Evolutionary conservation across 2,329 filamentous ascomycete species (phyloP).

Genomic region (Hirsutella thompsonii): DNA sequence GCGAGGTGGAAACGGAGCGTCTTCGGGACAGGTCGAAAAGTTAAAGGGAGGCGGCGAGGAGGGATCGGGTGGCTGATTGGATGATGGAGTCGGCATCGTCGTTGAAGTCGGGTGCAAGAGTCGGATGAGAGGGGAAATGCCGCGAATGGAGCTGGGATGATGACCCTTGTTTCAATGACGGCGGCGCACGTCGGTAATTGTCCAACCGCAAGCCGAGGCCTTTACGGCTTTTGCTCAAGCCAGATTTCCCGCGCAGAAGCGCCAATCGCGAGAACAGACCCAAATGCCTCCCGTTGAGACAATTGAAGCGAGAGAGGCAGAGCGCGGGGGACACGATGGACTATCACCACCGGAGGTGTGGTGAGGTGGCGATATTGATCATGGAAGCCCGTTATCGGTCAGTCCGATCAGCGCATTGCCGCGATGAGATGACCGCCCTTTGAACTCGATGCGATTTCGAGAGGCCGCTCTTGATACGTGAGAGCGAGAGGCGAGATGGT

Average conservation of each 20-base stretch:
- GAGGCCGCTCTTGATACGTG: too few relatives aligned
- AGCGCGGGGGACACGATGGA: neutral
- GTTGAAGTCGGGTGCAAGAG: neutral
- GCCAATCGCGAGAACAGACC: neutral
- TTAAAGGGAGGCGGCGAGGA: conserved; percentile 22
- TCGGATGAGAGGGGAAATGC: neutral
- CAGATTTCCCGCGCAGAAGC: neutral
- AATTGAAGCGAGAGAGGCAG: too few relatives aligned
- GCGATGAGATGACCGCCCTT: too few relatives aligned
- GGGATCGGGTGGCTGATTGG: conserved; percentile 24
- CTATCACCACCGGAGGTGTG: neutral
- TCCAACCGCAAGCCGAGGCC: too few relatives aligned
- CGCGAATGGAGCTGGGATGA: neutral
- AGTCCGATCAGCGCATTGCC: conserved; percentile 3
- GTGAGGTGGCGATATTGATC: conserved; percentile 1
- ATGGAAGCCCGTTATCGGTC: conserved; percentile 1
- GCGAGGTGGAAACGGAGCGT: conserved; percentile 17
- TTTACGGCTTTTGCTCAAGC: too few relatives aligned
- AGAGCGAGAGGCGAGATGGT: too few relatives aligned
- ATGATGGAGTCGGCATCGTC: conserved; percentile 33
- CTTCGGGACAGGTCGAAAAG: conserved; percentile 31
- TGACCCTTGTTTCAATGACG: neutral
- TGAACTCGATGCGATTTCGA: too few relatives aligned
- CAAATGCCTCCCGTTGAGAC: neutral
- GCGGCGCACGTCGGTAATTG: too few relatives aligned